phyloP scores from a whole-genome alignment of 1,284 basidiomycete genomes.

The Leccinum ponderosum region DNA sequence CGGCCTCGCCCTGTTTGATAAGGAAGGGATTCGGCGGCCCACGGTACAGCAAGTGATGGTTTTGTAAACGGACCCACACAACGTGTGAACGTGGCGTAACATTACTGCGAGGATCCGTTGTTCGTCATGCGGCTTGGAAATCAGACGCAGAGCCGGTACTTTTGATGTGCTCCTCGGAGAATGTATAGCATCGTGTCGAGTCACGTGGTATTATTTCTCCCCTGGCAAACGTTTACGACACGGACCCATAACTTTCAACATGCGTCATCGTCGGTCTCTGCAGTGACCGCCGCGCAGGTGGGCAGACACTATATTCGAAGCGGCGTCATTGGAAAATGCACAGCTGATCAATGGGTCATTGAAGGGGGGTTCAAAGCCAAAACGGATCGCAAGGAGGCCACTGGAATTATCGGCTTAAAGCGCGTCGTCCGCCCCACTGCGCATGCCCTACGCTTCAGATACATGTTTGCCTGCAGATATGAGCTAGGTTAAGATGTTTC shows the following conservation, averaged over 20 bases:
- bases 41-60: neutral
- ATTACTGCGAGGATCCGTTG: neutral
- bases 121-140: no score
- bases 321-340: constrained; percentile 48
- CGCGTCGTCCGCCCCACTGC: constrained; percentile 44
- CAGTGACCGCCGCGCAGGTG: constrained; percentile 64
- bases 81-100: neutral
- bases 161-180: no score
- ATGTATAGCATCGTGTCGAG: neutral
- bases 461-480: constrained; percentile 54
- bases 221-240: neutral
- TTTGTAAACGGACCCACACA: neutral
- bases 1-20: neutral
- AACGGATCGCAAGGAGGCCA: constrained; percentile 95
- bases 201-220: neutral
- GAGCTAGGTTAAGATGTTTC: constrained; percentile 16
- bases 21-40: neutral
- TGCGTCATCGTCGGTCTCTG: constrained; percentile 59
- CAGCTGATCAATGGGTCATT: constrained; percentile 73
- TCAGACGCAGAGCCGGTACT: no score
- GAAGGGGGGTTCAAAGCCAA: constrained; percentile 81
- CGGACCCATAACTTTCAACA: neutral
- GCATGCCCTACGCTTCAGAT: constrained; percentile 5
- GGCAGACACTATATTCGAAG: constrained; percentile 23
- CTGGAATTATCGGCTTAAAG: constrained; percentile 85